These are phyloP conservation scores for Pisolithus orientalis DNA, from an alignment of 768 basidiomycete genomes.

Conservation along the genomic window DNA sequence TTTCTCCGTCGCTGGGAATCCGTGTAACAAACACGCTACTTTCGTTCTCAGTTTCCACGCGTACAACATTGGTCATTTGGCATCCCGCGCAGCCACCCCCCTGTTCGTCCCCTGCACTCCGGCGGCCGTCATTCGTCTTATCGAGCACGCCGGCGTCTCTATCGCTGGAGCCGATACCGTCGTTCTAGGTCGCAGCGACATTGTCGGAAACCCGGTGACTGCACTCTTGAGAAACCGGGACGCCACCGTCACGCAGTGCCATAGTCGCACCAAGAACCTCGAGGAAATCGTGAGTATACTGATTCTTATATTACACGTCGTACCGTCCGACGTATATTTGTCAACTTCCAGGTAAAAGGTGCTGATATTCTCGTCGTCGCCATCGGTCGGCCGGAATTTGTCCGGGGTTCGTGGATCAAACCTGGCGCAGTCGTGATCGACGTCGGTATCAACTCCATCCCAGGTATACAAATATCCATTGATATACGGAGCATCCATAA, in stretches of 20 bases:
- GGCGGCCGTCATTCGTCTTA: constrained; percentile 81
- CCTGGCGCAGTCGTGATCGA: constrained; percentile 94
- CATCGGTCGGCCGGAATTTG: constrained; percentile 87
- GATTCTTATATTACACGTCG: constrained; percentile 4
- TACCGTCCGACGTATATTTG: constrained; percentile 1
- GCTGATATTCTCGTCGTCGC: constrained; percentile 95
- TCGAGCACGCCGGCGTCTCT: constrained; percentile 78
- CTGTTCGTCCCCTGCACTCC: constrained; percentile 95
- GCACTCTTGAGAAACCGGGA: constrained; percentile 85
- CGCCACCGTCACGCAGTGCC: constrained; percentile 97
- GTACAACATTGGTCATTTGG: constrained; percentile 94
- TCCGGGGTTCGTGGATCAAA: constrained; percentile 94
- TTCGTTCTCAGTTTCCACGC: constrained; percentile 75
- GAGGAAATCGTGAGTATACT: constrained; percentile 60
- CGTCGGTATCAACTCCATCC: constrained; percentile 95
- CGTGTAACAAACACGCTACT: background rate
- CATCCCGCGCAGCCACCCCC: constrained; percentile 83
- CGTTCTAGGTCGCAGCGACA: constrained; percentile 94
- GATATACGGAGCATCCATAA: background rate
- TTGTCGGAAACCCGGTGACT: constrained; percentile 93
- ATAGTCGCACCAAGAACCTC: constrained; percentile 82
- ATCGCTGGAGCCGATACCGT: constrained; percentile 80
- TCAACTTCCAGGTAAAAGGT: constrained; percentile 52
- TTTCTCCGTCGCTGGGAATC: background rate
- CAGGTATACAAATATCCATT: constrained; percentile 44